phyloP scores from a whole-genome alignment of 805 yeast genomes.

The Maudiozyma serrabonitensis region DNA sequence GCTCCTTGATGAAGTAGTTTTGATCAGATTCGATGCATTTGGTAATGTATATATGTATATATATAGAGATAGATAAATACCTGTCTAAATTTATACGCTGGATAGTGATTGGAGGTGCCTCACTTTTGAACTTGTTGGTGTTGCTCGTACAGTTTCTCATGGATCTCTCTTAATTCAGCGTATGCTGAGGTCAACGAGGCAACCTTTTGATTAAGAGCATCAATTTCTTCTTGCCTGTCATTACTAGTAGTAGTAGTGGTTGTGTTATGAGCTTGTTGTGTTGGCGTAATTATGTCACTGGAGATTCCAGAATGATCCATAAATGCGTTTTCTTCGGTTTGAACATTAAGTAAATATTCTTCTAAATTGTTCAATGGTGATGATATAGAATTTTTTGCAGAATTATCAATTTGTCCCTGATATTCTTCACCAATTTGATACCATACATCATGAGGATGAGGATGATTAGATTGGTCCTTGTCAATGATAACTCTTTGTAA shows the following conservation, averaged over 20 bases:
- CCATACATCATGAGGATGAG: slow-evolving; percentile 41
- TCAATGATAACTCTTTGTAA: slow-evolving; percentile 52
- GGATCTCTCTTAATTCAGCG: slow-evolving; percentile 45
- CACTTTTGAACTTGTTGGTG: slow-evolving; percentile 27
- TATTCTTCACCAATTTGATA: slow-evolving; percentile 22
- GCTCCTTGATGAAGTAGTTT: too few species aligned
- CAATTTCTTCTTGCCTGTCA: slow-evolving; percentile 18
- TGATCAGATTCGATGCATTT: too few species aligned
- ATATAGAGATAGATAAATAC: neutral
- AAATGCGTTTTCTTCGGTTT: slow-evolving; percentile 44
- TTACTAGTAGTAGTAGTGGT: slow-evolving; percentile 1
- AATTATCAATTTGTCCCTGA: neutral
- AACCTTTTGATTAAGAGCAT: slow-evolving; percentile 37
- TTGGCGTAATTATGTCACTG: slow-evolving; percentile 32
- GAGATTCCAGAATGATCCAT: slow-evolving; percentile 23
- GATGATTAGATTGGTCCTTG: slow-evolving; percentile 25
- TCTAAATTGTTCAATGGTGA: slow-evolving; percentile 32
- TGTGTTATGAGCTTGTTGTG: slow-evolving; percentile 2
- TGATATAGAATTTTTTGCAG: neutral
- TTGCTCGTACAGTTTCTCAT: slow-evolving; percentile 47
- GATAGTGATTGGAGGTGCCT: neutral
- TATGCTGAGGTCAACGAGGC: slow-evolving; percentile 48
- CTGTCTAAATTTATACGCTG: neutral
- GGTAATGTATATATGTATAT: neutral
- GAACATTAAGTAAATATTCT: slow-evolving; percentile 39